These are phyloP conservation scores for Kodamaea derodonti DNA, from an alignment of 1,139 yeast species.

Conservation along the genomic window DNA sequence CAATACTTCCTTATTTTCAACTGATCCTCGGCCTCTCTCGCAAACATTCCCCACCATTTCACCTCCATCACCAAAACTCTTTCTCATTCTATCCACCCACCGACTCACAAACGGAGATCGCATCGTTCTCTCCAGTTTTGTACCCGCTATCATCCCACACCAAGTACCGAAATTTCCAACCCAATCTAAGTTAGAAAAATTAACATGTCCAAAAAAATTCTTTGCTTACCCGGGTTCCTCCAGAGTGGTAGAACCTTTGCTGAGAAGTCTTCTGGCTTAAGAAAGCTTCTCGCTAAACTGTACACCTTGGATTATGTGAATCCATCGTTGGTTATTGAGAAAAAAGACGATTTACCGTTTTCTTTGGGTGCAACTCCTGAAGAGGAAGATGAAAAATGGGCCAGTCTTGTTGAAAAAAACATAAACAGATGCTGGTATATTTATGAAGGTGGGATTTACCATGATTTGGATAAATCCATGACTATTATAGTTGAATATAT, in stretches of 20 bases:
- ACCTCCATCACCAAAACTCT: too few relatives aligned
- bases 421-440: slow-evolving; percentile 52
- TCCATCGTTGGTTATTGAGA: slow-evolving; percentile 27
- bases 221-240: slow-evolving; percentile 42
- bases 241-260: slow-evolving; percentile 77
- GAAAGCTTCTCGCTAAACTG: slow-evolving; percentile 62
- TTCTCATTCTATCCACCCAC: too few relatives aligned
- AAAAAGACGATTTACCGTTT: slow-evolving; percentile 25
- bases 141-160: too few relatives aligned
- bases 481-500: slow-evolving; percentile 52
- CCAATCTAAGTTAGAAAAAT: too few relatives aligned
- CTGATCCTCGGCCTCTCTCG: too few relatives aligned
- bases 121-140: too few relatives aligned
- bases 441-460: slow-evolving; percentile 28
- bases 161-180: too few relatives aligned
- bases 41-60: too few relatives aligned
- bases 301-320: slow-evolving; percentile 37
- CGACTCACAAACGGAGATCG: too few relatives aligned
- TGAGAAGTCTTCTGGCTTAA: slow-evolving; percentile 72
- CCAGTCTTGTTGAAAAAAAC: slow-evolving; percentile 35
- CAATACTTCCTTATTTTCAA: too few relatives aligned
- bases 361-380: slow-evolving; percentile 22
- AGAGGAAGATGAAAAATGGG: slow-evolving; percentile 28
- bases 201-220: slow-evolving; percentile 17
- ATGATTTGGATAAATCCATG: slow-evolving; percentile 30